Percentiles rank a stretch among this genome's conserved stretches.
Conservation (phyloP, 108 stramenopile genomes). For the Cyclotella atomus region DNA sequence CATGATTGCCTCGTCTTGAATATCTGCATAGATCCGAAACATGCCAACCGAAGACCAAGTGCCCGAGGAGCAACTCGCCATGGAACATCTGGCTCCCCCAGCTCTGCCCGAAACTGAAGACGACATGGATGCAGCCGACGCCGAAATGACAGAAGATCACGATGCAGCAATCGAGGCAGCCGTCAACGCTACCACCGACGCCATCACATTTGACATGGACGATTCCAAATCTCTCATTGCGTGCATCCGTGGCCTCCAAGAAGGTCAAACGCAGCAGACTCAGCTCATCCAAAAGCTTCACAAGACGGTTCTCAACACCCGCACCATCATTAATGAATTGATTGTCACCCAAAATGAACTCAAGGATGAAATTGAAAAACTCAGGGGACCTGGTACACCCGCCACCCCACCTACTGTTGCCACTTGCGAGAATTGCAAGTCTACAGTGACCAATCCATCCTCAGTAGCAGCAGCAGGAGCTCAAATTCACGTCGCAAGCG, state of each 20-base stretch:
- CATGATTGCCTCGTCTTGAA: no score
- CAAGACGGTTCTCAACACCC: constrained; percentile 24
- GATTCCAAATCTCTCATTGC: constrained; percentile 6
- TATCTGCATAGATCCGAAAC: no score
- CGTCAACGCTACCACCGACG: not conserved
- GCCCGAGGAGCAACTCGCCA: no score
- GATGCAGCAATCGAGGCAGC: not conserved
- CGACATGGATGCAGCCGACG: not conserved
- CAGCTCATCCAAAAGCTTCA: constrained; percentile 31
- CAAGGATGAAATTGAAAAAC: constrained; percentile 22
- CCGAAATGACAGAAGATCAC: not conserved
- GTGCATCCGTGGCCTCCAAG: constrained; percentile 15
- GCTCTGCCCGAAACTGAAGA: not conserved
- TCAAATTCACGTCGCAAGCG: not conserved
- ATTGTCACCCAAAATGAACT: constrained; percentile 32
- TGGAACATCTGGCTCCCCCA: not conserved
- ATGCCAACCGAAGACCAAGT: no score
- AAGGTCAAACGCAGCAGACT: constrained; percentile 27
- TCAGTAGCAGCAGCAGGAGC: not conserved
- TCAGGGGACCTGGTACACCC: not conserved
- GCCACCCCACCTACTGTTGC: not conserved
- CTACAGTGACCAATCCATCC: no score
- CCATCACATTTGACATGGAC: not conserved
- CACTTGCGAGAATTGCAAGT: no score
- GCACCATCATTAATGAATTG: constrained; percentile 32